Evolutionary conservation across 108 stramenopile species (phyloP).

Genomic region (Nannochloropsis salina): DNA sequence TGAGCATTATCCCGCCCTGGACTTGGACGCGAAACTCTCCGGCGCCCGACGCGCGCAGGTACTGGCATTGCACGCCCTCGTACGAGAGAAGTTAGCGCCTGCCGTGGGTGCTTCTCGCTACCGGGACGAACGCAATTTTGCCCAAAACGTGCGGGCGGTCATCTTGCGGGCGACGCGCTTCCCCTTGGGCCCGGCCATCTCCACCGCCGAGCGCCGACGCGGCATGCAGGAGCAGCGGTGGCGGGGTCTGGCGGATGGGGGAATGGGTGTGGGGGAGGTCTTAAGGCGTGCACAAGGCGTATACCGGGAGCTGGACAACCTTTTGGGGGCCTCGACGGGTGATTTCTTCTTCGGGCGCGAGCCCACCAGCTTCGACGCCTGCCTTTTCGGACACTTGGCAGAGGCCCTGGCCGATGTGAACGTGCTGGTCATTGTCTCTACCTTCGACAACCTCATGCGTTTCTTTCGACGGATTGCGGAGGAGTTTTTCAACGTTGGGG

Average conservation of each 20-base stretch:
- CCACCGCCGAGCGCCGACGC: not conserved
- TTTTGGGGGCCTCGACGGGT: not conserved
- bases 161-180: not conserved
- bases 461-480: not conserved
- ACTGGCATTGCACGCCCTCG: not conserved
- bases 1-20: not conserved
- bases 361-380: not conserved
- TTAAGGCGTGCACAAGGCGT: not conserved
- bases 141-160: not conserved
- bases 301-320: not conserved
- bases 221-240: not conserved
- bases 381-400: not conserved
- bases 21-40: not conserved
- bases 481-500: not conserved
- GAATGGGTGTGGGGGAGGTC: not conserved
- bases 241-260: not conserved
- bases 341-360: slow-evolving; percentile 14
- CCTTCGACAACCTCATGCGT: slow-evolving; percentile 12
- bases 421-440: not conserved
- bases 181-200: not conserved
- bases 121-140: not conserved
- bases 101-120: not conserved
- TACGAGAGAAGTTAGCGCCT: not conserved
- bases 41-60: not conserved
- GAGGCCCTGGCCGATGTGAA: slow-evolving; percentile 6